These are phyloP conservation scores for Golubevia pallescens DNA, from an alignment of 1,284 basidiomycete genomes.

Conservation along the genomic window DNA sequence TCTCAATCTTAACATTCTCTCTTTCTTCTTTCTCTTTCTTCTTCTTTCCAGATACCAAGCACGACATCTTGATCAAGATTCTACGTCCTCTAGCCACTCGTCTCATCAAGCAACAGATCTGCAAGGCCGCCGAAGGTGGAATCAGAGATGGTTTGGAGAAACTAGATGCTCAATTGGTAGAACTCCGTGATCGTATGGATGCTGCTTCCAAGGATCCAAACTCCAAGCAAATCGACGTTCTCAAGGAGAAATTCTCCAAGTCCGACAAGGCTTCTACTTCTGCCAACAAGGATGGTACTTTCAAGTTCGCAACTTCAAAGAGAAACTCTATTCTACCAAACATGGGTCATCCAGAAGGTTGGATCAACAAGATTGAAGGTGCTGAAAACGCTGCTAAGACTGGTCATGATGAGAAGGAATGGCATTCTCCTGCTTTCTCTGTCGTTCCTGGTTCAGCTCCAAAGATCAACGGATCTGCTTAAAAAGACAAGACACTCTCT, in stretches of 20 bases:
- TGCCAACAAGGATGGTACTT: conserved; percentile 25
- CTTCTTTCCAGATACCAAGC: conserved; percentile 29
- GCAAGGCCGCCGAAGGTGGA: conserved; percentile 48
- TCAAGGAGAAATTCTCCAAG: conserved; percentile 38
- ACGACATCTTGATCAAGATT: conserved; percentile 54
- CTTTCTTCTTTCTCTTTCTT: no score
- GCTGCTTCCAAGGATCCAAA: conserved; percentile 5
- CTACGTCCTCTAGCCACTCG: conserved; percentile 42
- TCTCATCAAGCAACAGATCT: conserved; percentile 55
- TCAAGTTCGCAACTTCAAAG: conserved; percentile 53
- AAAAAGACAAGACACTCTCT: not conserved
- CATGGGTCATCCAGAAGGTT: conserved; percentile 46
- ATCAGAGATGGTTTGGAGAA: conserved; percentile 50
- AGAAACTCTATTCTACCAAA: conserved; percentile 55
- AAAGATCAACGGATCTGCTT: not conserved
- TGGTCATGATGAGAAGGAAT: conserved; percentile 24
- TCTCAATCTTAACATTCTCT: no score
- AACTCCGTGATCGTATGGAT: conserved; percentile 43
- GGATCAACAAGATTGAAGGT: conserved; percentile 46
- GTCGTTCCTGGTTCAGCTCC: no score
- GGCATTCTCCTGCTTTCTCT: conserved; percentile 52
- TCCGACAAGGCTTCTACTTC: conserved; percentile 14
- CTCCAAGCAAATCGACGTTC: conserved; percentile 15
- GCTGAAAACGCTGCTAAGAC: conserved; percentile 39
- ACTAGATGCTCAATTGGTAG: conserved; percentile 46